Evolutionary conservation across 495 filamentous ascomycete species (phyloP).

Genomic region (Penicillium alfredii): DNA sequence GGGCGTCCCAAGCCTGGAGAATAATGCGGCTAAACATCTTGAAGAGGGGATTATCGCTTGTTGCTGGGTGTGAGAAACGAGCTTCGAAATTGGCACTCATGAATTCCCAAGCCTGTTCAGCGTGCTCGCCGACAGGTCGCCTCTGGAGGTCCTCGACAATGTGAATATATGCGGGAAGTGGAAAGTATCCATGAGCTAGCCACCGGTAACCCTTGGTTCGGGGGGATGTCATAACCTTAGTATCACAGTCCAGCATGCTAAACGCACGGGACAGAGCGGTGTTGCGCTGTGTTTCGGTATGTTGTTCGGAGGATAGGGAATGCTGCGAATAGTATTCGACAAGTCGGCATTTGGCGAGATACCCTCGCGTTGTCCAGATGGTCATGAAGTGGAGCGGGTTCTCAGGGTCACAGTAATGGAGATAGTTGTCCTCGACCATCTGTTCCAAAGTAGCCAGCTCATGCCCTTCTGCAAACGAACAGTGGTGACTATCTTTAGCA

Average conservation of each 20-base stretch:
- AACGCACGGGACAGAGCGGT: conserved; percentile 35
- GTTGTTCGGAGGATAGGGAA: conserved; percentile 10
- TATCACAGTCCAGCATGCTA: conserved; percentile 42
- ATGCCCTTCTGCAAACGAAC: conserved; percentile 11
- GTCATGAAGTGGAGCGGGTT: conserved; percentile 50
- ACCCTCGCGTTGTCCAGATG: conserved; percentile 41
- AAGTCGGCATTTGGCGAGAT: conserved; percentile 42
- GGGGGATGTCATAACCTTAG: conserved; percentile 43
- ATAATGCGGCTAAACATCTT: conserved; percentile 37
- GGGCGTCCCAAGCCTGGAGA: conserved; percentile 43
- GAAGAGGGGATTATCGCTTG: conserved; percentile 23
- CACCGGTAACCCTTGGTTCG: conserved; percentile 42
- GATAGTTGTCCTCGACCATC: conserved; percentile 42
- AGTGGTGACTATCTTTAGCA: conserved; percentile 19
- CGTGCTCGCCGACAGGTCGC: conserved; percentile 27
- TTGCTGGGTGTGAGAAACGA: conserved; percentile 14
- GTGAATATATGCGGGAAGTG: conserved; percentile 47
- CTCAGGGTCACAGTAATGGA: conserved; percentile 40
- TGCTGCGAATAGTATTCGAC: conserved; percentile 39
- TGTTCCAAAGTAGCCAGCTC: conserved; percentile 36
- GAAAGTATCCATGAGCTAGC: conserved; percentile 43
- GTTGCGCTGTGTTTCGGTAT: conserved; percentile 31
- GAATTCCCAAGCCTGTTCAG: conserved; percentile 37
- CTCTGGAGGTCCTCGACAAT: conserved; percentile 39
- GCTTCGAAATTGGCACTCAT: conserved; percentile 49